These are phyloP conservation scores for Vitis cinerea DNA, from an alignment of 164 flowering plant genomes.

Conservation along the genomic window DNA sequence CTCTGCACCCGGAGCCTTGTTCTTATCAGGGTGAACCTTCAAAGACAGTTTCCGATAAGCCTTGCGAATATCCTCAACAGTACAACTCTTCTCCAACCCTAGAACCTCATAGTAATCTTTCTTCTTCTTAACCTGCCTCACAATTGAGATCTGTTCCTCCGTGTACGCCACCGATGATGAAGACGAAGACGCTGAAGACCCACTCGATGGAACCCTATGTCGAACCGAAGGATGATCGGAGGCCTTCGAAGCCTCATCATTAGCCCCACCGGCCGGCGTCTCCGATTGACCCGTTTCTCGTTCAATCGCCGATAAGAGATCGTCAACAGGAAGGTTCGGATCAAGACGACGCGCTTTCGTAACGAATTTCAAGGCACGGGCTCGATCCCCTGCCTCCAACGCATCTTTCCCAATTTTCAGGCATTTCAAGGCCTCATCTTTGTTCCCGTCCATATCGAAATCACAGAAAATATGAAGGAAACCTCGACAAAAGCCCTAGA, in stretches of 20 bases:
- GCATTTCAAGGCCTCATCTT: slow-evolving; percentile 83
- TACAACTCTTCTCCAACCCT: slow-evolving; percentile 68
- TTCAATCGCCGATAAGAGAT: slow-evolving; percentile 42
- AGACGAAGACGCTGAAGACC: slow-evolving; percentile 23
- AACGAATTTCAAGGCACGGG: slow-evolving; percentile 72
- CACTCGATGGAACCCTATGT: slow-evolving; percentile 35
- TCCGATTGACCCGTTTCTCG: slow-evolving; percentile 19
- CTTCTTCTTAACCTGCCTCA: slow-evolving; percentile 69
- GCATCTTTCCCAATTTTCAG: slow-evolving; percentile 68
- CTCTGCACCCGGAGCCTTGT: slow-evolving; percentile 89
- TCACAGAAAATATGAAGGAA: neutral
- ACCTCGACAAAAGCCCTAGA: neutral
- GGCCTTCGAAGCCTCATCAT: slow-evolving; percentile 10
- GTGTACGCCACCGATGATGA: slow-evolving; percentile 44
- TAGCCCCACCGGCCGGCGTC: neutral
- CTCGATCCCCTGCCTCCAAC: slow-evolving; percentile 52
- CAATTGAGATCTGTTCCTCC: slow-evolving; percentile 70
- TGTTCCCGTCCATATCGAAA: slow-evolving; percentile 78
- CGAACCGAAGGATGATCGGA: slow-evolving; percentile 34
- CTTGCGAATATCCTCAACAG: slow-evolving; percentile 80
- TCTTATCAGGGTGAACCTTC: slow-evolving; percentile 95
- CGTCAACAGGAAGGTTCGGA: slow-evolving; percentile 63
- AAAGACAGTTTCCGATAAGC: slow-evolving; percentile 78
- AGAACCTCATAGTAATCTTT: slow-evolving; percentile 82
- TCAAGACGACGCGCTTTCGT: slow-evolving; percentile 80